Conservation (phyloP, 2,329 filamentous ascomycete genomes). For the Sphaerulina musiva region DNA sequence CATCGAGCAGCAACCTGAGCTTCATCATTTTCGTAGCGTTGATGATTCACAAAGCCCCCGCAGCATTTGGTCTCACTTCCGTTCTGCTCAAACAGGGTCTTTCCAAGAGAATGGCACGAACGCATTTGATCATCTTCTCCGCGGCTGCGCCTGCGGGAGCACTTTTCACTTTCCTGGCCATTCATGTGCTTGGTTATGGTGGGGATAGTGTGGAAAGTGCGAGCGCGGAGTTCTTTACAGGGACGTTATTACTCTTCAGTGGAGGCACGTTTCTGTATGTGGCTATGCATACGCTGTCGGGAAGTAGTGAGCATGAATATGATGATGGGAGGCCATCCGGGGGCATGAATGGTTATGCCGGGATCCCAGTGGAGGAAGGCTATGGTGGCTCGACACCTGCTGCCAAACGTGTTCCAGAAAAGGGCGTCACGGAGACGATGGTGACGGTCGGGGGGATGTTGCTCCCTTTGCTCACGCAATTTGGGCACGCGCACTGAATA, state of each 20-base stretch:
- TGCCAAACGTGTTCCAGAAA: not conserved
- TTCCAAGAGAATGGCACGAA: slow-evolving; percentile 74
- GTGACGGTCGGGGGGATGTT: slow-evolving; percentile 71
- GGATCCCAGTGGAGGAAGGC: slow-evolving; percentile 22
- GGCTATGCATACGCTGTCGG: slow-evolving; percentile 97
- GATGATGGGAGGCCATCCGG: slow-evolving; percentile 38
- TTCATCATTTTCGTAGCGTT: slow-evolving; percentile 93
- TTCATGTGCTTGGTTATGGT: slow-evolving; percentile 64
- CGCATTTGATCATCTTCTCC: slow-evolving; percentile 85
- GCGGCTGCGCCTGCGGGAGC: slow-evolving; percentile 84
- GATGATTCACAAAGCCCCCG: slow-evolving; percentile 90
- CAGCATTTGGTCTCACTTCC: slow-evolving; percentile 88
- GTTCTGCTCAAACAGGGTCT: slow-evolving; percentile 85
- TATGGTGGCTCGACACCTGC: slow-evolving; percentile 13
- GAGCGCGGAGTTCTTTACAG: slow-evolving; percentile 76
- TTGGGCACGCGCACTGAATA: slow-evolving; percentile 63
- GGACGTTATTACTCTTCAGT: slow-evolving; percentile 88
- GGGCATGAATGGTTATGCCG: slow-evolving; percentile 27
- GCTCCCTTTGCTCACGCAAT: slow-evolving; percentile 67
- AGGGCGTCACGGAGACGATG: slow-evolving; percentile 48
- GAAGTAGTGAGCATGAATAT: slow-evolving; percentile 52
- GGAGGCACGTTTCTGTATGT: slow-evolving; percentile 97
- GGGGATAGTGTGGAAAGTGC: slow-evolving; percentile 46
- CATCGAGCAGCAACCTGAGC: slow-evolving; percentile 63
- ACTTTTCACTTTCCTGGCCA: slow-evolving; percentile 71